Conservation (phyloP, 2,329 filamentous ascomycete species). For the Penicillium paneum region DNA sequence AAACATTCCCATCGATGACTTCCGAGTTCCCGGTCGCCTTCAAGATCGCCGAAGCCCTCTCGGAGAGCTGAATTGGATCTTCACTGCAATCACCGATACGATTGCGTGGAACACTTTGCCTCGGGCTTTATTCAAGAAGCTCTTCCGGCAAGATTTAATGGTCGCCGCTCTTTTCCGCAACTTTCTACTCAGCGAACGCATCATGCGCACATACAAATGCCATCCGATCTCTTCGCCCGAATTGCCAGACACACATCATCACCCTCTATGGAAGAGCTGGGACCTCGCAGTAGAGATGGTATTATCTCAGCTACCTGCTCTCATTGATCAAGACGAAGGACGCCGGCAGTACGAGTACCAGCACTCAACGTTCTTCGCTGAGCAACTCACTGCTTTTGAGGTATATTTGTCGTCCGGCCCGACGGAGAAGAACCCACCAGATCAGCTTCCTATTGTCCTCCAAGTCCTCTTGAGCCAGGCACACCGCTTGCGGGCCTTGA, state of each 20-base stretch:
- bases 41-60: conserved; percentile 91
- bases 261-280: conserved; percentile 96
- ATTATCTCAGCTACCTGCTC: conserved; percentile 77
- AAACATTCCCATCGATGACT: conserved; percentile 72
- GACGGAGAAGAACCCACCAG: conserved; percentile 79
- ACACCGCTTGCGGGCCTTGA: conserved; percentile 83
- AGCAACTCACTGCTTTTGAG: conserved; percentile 95
- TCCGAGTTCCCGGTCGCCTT: conserved; percentile 83
- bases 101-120: conserved; percentile 97
- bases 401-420: conserved; percentile 85
- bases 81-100: conserved; percentile 96
- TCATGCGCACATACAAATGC: conserved; percentile 96
- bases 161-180: conserved; percentile 97
- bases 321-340: conserved; percentile 73
- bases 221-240: conserved; percentile 88
- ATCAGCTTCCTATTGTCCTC: conserved; percentile 92
- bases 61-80: conserved; percentile 98
- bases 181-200: conserved; percentile 86
- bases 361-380: conserved; percentile 93
- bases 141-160: conserved; percentile 97
- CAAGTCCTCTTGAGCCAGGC: conserved; percentile 96
- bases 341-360: conserved; percentile 81
- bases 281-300: conserved; percentile 96
- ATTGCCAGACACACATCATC: conserved; percentile 91
- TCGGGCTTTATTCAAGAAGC: conserved; percentile 87